These are phyloP conservation scores for Psilocybe tampanensis DNA, from an alignment of 768 basidiomycete species.

Conservation along the genomic window DNA sequence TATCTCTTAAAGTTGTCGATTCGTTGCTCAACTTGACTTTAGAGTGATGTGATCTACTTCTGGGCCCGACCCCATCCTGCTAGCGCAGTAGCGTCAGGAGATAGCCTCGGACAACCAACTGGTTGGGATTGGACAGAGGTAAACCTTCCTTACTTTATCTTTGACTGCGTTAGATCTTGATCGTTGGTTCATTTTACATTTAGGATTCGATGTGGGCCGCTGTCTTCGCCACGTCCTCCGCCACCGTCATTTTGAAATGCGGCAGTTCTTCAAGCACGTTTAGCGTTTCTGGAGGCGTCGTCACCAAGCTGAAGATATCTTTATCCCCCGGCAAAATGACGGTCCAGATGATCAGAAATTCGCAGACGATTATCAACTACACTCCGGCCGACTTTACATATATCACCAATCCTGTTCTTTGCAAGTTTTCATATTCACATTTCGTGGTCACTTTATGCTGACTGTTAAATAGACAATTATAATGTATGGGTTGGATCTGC, in stretches of 20 bases:
- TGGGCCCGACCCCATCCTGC: constrained; percentile 69
- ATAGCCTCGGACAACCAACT: constrained; percentile 47
- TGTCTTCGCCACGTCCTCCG: constrained; percentile 57
- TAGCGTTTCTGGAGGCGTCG: constrained; percentile 53
- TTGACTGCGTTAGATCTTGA: not conserved
- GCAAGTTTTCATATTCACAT: constrained; percentile 26
- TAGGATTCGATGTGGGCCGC: constrained; percentile 71
- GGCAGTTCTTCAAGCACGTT: constrained; percentile 42
- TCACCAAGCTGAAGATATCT: constrained; percentile 62
- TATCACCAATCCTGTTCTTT: constrained; percentile 33
- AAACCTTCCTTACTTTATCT: constrained; percentile 13
- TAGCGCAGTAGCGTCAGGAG: constrained; percentile 42
- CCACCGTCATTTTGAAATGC: constrained; percentile 52
- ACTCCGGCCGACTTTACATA: constrained; percentile 49
- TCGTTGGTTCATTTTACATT: not conserved
- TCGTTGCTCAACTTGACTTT: not conserved
- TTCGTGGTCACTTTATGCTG: constrained; percentile 12
- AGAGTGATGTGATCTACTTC: constrained; percentile 52
- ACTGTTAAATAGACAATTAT: constrained; percentile 52
- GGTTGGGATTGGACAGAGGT: constrained; percentile 57
- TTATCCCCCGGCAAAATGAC: constrained; percentile 58
- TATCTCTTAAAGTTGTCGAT: not conserved
- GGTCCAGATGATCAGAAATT: constrained; percentile 54
- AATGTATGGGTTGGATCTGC: constrained; percentile 63
- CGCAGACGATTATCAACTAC: constrained; percentile 52